Evolutionary conservation across 257 asterid genomes (phyloP), one percentile per base, ranked within the genome.

Genomic region (Haberlea rhodopensis): DNA sequence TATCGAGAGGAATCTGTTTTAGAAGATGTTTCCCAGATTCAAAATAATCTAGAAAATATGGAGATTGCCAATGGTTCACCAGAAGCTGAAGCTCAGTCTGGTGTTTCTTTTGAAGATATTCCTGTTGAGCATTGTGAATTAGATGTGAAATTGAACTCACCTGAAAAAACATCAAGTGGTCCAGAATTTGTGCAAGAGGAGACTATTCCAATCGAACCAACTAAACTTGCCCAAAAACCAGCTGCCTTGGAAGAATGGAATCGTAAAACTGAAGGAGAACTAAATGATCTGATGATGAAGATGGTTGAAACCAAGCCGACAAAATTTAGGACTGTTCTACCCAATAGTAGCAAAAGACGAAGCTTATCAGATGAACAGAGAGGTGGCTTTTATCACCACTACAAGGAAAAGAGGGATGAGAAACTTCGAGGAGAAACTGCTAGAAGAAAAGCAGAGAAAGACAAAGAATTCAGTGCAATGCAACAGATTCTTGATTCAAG

Each of bases 221-320:
- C 65, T 62, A 89, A 71, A 23, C 74, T 49, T 65, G 58, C 65
- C 70, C 87, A 84, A 70, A 82, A 75, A 58, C 26, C 75, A 75
- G 73, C 66, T 68, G 70, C 76, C 64, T 88, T 96, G 20, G 90
- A 87, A 34, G 96, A 90, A 78, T 94, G 99, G 99, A 80, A 82
- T 75, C 87, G 86, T 27, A 90, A 86, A 76, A 90, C 86, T 79
- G 97, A 94, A 82, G 96, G 91, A 66, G 97, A 94, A 74, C 78
- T 90, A 37, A 82, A 88, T 62, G 95, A 94, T 76, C 74, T 90
- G 77, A 75, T 94, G 57, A 82, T 72, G 76, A 88, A 86, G 82
- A 94, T 94, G 99, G 84, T 83, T 89, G 96, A 94, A 75, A 86
- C 92, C 8, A 90, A 85, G 78, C 91, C 96, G 31, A 82, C 69